These are phyloP conservation scores for Penicillium capsulatum DNA, from an alignment of 2,329 filamentous ascomycete genomes.

Conservation along the genomic window DNA sequence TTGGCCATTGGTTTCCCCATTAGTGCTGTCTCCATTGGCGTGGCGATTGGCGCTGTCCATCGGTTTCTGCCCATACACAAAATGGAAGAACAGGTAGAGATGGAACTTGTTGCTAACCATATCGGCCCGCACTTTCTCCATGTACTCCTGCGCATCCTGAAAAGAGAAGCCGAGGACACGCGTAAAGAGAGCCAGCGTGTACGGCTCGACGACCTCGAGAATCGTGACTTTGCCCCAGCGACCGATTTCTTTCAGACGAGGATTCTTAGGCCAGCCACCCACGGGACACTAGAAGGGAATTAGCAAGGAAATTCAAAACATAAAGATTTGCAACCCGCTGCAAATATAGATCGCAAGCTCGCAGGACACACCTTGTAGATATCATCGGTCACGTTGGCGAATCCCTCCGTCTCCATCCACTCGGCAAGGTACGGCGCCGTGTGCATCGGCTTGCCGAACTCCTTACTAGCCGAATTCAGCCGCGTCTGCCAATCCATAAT, in stretches of 20 bases:
- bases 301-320: no score
- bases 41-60: slow-evolving; percentile 15
- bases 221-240: slow-evolving; percentile 29
- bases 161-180: slow-evolving; percentile 32
- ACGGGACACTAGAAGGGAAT: slow-evolving; percentile 37
- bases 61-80: slow-evolving; percentile 32
- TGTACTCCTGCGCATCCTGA: slow-evolving; percentile 30
- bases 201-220: slow-evolving; percentile 36
- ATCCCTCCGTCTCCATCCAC: slow-evolving; percentile 32
- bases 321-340: no score
- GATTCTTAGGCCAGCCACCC: slow-evolving; percentile 34
- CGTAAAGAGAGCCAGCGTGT: slow-evolving; percentile 38
- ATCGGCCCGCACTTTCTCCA: slow-evolving; percentile 29
- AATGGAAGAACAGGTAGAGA: slow-evolving; percentile 31
- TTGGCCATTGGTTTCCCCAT: no score
- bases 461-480: slow-evolving; percentile 28
- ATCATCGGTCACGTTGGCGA: slow-evolving; percentile 33
- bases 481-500: slow-evolving; percentile 29
- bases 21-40: no score
- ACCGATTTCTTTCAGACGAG: slow-evolving; percentile 34
- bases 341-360: no score
- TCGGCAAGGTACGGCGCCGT: slow-evolving; percentile 28
- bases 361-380: slow-evolving; percentile 33
- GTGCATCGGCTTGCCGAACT: slow-evolving; percentile 36
- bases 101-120: slow-evolving; percentile 24